Percentiles rank a stretch among this genome's conserved stretches.
phyloP scores from a whole-genome alignment of 2,329 filamentous ascomycete genomes.

The Sclerotinia subarctica region DNA sequence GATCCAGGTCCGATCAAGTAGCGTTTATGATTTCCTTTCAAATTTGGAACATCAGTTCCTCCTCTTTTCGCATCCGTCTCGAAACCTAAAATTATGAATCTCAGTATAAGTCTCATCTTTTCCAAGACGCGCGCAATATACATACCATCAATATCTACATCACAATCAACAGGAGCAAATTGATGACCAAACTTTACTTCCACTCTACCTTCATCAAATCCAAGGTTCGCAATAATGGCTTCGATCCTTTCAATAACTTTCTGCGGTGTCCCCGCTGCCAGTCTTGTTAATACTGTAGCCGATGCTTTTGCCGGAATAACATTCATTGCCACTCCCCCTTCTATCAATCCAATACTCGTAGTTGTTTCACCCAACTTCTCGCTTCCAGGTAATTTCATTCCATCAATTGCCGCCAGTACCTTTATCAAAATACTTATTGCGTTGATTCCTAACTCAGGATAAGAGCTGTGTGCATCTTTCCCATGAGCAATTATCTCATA shows the following conservation, averaged over 20 bases:
- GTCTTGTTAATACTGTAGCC: constrained; percentile 2
- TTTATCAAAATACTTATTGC: constrained; percentile 77
- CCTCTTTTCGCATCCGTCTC: constrained; percentile 80
- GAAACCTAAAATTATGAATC: constrained; percentile 51
- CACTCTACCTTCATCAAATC: constrained; percentile 38
- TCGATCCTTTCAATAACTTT: constrained; percentile 1
- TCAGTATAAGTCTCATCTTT: not conserved
- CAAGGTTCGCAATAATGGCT: not conserved
- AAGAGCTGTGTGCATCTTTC: constrained; percentile 79
- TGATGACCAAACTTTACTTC: constrained; percentile 66
- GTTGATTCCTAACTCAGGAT: constrained; percentile 81
- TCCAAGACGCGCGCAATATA: not conserved
- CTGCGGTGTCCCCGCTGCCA: constrained; percentile 1
- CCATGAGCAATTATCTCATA: constrained; percentile 66
- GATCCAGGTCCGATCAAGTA: constrained; percentile 65
- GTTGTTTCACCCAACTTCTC: constrained; percentile 80
- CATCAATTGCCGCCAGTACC: constrained; percentile 61
- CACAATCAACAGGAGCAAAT: constrained; percentile 70
- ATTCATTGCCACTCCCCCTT: constrained; percentile 79
- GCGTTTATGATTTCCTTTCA: constrained; percentile 38
- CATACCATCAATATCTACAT: constrained; percentile 60
- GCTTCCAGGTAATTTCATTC: constrained; percentile 68
- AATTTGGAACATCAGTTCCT: constrained; percentile 74
- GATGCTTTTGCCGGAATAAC: constrained; percentile 64
- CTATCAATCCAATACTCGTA: constrained; percentile 73